Evolutionary conservation across 2,329 filamentous ascomycete genomes (phyloP).

Genomic region (Colletotrichum chrysophilum): DNA sequence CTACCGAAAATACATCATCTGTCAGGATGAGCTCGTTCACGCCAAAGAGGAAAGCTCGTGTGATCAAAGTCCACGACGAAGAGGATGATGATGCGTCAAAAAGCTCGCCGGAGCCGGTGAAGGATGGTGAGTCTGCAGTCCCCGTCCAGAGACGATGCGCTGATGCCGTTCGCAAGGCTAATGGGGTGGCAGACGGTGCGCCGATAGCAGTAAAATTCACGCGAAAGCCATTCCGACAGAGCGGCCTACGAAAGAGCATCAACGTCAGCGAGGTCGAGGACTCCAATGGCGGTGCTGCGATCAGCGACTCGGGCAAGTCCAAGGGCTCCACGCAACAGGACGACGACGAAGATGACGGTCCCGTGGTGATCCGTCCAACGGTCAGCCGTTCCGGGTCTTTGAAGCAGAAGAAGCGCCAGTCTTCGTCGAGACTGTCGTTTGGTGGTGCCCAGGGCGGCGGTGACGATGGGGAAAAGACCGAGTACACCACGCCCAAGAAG

Average conservation of each 20-base stretch:
- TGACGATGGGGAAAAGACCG: slow-evolving; percentile 55
- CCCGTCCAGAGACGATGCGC: slow-evolving; percentile 23
- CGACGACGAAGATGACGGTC: slow-evolving; percentile 49
- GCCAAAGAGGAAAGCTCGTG: slow-evolving; percentile 72
- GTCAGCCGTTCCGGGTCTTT: slow-evolving; percentile 51
- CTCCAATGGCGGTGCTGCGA: slow-evolving; percentile 13
- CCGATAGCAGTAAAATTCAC: slow-evolving; percentile 24
- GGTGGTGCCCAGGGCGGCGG: slow-evolving; percentile 54
- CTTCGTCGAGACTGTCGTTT: slow-evolving; percentile 76
- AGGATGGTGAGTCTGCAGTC: slow-evolving; percentile 41
- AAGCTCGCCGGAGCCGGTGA: slow-evolving; percentile 27
- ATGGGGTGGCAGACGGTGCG: slow-evolving; percentile 3
- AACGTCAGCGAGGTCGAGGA: slow-evolving; percentile 44
- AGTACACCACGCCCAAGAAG: slow-evolving; percentile 67
- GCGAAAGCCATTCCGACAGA: slow-evolving; percentile 62
- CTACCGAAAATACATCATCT: not conserved
- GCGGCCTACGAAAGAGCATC: slow-evolving; percentile 61
- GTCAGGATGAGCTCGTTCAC: slow-evolving; percentile 59
- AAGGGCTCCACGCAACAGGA: slow-evolving; percentile 30
- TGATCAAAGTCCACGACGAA: slow-evolving; percentile 74
- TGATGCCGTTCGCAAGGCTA: slow-evolving; percentile 28
- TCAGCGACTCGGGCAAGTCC: not conserved
- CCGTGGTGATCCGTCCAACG: slow-evolving; percentile 55
- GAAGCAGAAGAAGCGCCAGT: slow-evolving; percentile 72
- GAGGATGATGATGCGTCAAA: slow-evolving; percentile 50